Conservation (phyloP, 225 moss, liverwort and hornwort species). For the Neckera pumila region DNA sequence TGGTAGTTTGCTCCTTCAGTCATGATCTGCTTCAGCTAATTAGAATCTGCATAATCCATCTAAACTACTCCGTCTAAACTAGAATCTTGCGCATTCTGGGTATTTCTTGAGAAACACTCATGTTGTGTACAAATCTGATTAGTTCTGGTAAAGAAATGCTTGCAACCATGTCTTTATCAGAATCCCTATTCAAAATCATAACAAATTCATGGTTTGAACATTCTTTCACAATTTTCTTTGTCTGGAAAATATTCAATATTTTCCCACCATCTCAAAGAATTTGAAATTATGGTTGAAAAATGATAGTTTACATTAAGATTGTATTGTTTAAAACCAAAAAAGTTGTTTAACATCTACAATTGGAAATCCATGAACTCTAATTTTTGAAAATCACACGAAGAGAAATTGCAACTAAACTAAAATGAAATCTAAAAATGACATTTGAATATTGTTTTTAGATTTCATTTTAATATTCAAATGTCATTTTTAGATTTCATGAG, state of each 20-base stretch:
- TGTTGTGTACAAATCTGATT: not conserved
- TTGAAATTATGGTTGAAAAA: not conserved
- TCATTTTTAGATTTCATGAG: too few relatives aligned
- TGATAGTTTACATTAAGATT: not conserved
- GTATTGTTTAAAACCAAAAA: not conserved
- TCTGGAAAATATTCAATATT: not conserved
- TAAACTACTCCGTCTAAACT: too few relatives aligned
- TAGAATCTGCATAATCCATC: not conserved
- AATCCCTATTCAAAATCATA: not conserved
- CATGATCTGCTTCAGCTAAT: not conserved
- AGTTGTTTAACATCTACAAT: too few relatives aligned
- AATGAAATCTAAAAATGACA: not conserved
- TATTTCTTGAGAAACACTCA: not conserved
- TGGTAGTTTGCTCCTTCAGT: too few relatives aligned
- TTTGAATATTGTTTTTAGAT: rapidly evolving
- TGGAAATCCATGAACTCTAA: not conserved
- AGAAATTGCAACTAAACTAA: not conserved
- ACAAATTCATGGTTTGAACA: not conserved
- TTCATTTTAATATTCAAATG: too few relatives aligned
- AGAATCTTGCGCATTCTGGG: not conserved
- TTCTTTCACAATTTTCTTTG: not conserved
- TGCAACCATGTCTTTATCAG: not conserved
- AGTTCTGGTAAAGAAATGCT: not conserved
- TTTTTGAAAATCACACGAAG: not conserved
- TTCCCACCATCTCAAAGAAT: not conserved